Base-by-base conservation (phyloP, 495 filamentous ascomycete species). In the Penicillium macrosclerotiorum region DNA sequence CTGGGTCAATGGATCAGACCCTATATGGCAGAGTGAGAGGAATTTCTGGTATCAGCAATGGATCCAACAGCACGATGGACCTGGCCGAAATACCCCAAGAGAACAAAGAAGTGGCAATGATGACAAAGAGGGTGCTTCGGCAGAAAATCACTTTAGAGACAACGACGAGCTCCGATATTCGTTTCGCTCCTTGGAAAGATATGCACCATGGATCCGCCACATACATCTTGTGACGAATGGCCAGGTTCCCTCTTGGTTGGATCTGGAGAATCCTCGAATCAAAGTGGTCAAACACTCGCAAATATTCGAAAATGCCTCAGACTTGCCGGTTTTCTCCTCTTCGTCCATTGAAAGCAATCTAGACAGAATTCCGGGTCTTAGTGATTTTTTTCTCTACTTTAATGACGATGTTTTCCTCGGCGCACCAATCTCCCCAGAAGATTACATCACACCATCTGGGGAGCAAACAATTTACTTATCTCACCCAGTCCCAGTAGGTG, bases 111-210 rank as follows among this genome's bases (percentile, higher is more conserved):
- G 18, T 43, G 40, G 40, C 40, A 32, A 26, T 33, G 26, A 43
- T 32, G 27, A 33, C 3, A 29, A 19, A 9, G 22, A 33, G 5
- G 26, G 27, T 43, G 40, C 40, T 43, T 31, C 27, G 17, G 26
- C 26, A 17, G 40, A 43, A 16, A 43, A 43, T 43, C 40, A 43
- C 23, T 43, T 43, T 13, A 26, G 40, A 43, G 40, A 43, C 40
- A 43, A 43, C 13, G 40, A 43, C 40, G 40, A 43, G 40, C 40
- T 43, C 11, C 40, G 40, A 43, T 43, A 43, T 43, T 43, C 40
- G n/a, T 12, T 43, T 23, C 40, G 40, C 29, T 43, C 40, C 3
- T 18, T 43, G 29, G 40, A 43, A 22, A 33, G 7, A 32, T 43
- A 32, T 23, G 40, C 40, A 43, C 40, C 40, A 7, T 43, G 40